Evolutionary conservation across 148 eudicot species (phyloP).

Genomic region (Rheum nobile): DNA sequence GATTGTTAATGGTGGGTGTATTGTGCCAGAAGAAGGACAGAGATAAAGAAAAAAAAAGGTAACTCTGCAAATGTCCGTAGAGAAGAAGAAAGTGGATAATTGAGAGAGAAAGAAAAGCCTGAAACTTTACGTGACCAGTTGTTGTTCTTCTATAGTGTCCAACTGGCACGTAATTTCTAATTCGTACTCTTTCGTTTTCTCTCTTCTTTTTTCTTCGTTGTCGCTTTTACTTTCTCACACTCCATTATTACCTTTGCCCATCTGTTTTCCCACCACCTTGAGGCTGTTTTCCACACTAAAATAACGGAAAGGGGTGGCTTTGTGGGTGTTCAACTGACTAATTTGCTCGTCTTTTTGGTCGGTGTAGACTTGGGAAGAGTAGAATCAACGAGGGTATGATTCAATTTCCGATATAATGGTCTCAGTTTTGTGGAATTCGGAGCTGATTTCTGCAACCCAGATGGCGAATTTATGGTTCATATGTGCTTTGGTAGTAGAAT

Average conservation of each 20-base stretch:
- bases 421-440: neutral
- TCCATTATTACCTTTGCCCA: neutral
- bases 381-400: neutral
- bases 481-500: neutral
- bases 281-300: slow-evolving; percentile 2
- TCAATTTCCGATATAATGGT: neutral
- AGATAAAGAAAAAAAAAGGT: neutral
- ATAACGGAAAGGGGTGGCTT: neutral
- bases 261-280: slow-evolving; percentile 2
- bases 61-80: neutral
- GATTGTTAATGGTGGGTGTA: slow-evolving; percentile 5
- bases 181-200: neutral
- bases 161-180: neutral
- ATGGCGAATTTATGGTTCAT: neutral
- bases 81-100: neutral
- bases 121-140: neutral
- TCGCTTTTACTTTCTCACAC: slow-evolving; percentile 2
- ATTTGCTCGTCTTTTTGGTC: slow-evolving; percentile 3
- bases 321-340: neutral
- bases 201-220: neutral
- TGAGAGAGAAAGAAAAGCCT: neutral
- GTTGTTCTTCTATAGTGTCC: neutral
- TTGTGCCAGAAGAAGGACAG: neutral
- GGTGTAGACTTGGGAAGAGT: slow-evolving; percentile 2
- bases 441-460: neutral